Conservation (phyloP, 352 stramenopile genomes). For the Pythium insidiosum region DNA sequence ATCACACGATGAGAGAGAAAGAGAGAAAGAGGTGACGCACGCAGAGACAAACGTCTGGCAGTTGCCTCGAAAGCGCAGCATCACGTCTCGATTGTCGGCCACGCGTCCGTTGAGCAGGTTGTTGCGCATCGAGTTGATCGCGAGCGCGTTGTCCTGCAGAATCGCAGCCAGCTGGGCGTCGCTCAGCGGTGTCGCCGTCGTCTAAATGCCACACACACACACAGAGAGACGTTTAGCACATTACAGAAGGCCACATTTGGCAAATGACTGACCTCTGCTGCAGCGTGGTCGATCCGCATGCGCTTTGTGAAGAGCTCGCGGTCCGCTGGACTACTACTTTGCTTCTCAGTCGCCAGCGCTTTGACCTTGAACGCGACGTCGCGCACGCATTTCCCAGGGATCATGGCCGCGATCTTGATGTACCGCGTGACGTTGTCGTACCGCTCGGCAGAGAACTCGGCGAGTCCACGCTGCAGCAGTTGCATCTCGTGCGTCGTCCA, state of each 20-base stretch:
- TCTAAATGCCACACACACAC: slow-evolving; percentile 4
- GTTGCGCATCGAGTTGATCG: slow-evolving; percentile 56
- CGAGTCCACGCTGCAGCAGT: slow-evolving; percentile 42
- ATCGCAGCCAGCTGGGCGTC: slow-evolving; percentile 43
- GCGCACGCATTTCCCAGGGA: slow-evolving; percentile 63
- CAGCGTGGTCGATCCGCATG: slow-evolving; percentile 44
- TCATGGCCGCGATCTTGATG: slow-evolving; percentile 66
- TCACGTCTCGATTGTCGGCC: slow-evolving; percentile 39
- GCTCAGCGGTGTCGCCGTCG: slow-evolving; percentile 8
- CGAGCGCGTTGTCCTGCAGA: slow-evolving; percentile 58
- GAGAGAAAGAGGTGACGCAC: too few relatives aligned
- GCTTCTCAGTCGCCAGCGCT: slow-evolving; percentile 17
- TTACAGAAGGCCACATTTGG: not conserved
- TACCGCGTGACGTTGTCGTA: slow-evolving; percentile 80
- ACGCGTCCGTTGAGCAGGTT: slow-evolving; percentile 57
- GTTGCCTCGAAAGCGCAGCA: slow-evolving; percentile 64
- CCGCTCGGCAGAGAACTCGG: slow-evolving; percentile 40
- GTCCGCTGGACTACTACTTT: too few relatives aligned
- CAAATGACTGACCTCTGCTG: slow-evolving; percentile 8
- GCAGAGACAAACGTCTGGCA: slow-evolving; percentile 43
- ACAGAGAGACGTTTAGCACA: not conserved
- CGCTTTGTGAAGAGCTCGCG: slow-evolving; percentile 34
- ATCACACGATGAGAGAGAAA: too few relatives aligned
- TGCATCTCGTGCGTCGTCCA: slow-evolving; percentile 66
- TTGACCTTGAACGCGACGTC: slow-evolving; percentile 72